These are phyloP conservation scores for Aspergillus terreus DNA, from an alignment of 2,329 filamentous ascomycete genomes.

Conservation along the genomic window DNA sequence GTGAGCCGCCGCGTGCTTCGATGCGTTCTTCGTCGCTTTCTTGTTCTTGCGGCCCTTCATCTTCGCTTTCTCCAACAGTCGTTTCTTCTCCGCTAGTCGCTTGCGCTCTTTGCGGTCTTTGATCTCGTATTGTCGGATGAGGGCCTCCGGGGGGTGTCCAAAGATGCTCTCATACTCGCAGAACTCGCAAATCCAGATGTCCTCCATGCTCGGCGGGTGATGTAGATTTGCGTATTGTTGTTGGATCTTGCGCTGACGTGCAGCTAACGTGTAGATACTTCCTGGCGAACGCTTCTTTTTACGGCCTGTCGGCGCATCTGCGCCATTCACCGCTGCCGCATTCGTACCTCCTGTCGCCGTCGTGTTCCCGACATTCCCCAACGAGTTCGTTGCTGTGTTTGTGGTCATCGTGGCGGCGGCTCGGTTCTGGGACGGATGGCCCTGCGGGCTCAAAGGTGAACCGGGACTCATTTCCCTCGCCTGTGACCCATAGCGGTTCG, in stretches of 20 bases:
- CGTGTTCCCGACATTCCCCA: background rate
- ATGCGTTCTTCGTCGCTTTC: conserved; percentile 69
- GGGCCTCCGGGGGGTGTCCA: conserved; percentile 74
- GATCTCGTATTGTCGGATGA: conserved; percentile 90
- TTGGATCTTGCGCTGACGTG: conserved; percentile 70
- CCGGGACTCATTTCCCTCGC: conserved; percentile 54
- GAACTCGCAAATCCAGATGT: conserved; percentile 95
- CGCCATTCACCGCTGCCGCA: conserved; percentile 25
- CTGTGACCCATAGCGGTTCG: conserved; percentile 36
- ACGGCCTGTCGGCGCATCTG: conserved; percentile 50
- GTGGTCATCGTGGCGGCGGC: conserved; percentile 14
- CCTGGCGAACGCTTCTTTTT: conserved; percentile 64
- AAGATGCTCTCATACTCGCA: conserved; percentile 98
- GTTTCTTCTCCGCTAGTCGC: conserved; percentile 77
- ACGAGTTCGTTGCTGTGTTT: background rate
- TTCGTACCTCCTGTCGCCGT: conserved; percentile 4
- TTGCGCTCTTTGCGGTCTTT: conserved; percentile 85
- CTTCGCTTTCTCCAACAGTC: conserved; percentile 87
- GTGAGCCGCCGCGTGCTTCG: conserved; percentile 42
- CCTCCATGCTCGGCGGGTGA: conserved; percentile 65
- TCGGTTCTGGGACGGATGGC: background rate
- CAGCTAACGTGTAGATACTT: conserved; percentile 71
- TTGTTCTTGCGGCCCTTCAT: conserved; percentile 87
- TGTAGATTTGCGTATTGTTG: conserved; percentile 74
- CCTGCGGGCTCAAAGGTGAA: conserved; percentile 30